Evolutionary conservation across 1,284 basidiomycete species (phyloP), one percentile per base, ranked within the genome.

Genomic region (Austropuccinia psidii): DNA sequence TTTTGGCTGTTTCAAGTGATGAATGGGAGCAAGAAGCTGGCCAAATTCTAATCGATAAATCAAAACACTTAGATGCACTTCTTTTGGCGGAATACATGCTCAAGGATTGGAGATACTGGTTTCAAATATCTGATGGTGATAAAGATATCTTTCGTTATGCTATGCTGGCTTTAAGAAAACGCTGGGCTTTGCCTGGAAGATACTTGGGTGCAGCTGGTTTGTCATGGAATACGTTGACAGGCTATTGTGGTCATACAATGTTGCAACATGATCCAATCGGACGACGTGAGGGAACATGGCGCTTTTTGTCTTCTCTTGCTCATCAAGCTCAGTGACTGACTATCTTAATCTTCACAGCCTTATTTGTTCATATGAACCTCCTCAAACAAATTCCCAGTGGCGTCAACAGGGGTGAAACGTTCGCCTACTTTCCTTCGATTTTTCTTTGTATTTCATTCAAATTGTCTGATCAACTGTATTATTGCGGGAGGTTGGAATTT

Each of bases 21-120:
- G 83, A 84, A 75, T 84, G 82, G 82, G 83, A 84, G 74, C 75
- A 76, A 52, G 83, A 84, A 75, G 81, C 83, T 1, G 83, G 83
- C 0, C 83, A 84, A 75, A 81, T 85, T 75, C 78, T 84, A 52
- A 78, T 85, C 64, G 82, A 83, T 77, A 85, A 84, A 75, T 76
- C 78, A 47, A 74, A 77, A 27, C 83, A 85, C 74, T 77, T 84
- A 33, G 84, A 85, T 74, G 81, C 81, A 1, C 79, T 84, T 43
- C 75, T 82, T 6, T 78, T 84, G 24, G 67, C 78, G 11, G 76
- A 82, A 67, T 80, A 81, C 74, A 83, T 84, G 83, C 79, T 84
- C 35, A 78, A 81, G 49, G 77, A 81, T 41, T 82, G 78, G 60
- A 39, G 75, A 52, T 79, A 81, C 76, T 84, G 83, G 81, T 84